Evolutionary conservation across 2,329 filamentous ascomycete genomes (phyloP).

Genomic region (Aphanoascus verrucosus): DNA sequence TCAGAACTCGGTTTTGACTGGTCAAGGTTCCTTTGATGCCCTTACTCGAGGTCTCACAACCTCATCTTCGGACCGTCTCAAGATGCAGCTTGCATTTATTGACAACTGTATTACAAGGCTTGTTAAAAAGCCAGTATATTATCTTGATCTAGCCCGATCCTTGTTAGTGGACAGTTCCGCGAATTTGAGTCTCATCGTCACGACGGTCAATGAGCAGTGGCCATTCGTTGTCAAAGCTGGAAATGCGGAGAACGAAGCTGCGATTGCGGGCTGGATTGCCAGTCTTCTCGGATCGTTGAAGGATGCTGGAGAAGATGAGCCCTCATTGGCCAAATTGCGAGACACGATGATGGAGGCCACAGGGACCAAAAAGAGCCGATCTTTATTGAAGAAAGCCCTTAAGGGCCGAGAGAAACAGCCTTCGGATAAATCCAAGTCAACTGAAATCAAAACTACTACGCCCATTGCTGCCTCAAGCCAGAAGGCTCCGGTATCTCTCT

Average conservation of each 20-base stretch:
- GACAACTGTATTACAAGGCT: constrained; percentile 75
- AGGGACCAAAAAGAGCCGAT: constrained; percentile 29
- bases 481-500: constrained; percentile 36
- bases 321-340: constrained; percentile 38
- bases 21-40: constrained; percentile 27
- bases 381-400: constrained; percentile 29
- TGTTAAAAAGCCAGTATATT: constrained; percentile 66
- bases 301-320: constrained; percentile 42
- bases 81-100: constrained; percentile 56
- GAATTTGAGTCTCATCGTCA: constrained; percentile 52
- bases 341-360: constrained; percentile 35
- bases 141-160: constrained; percentile 48
- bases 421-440: constrained; percentile 13
- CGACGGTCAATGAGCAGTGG: constrained; percentile 67
- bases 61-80: constrained; percentile 24
- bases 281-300: constrained; percentile 47
- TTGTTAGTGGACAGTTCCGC: constrained; percentile 24
- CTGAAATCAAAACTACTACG: background rate
- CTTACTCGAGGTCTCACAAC: constrained; percentile 30
- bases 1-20: constrained; percentile 30
- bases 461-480: constrained; percentile 8
- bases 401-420: constrained; percentile 22
- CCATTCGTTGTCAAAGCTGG: constrained; percentile 52
- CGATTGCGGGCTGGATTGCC: constrained; percentile 50
- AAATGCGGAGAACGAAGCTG: constrained; percentile 34